phyloP scores from a whole-genome alignment of 2,329 filamentous ascomycete genomes.

The Hansfordia pulvinata region DNA sequence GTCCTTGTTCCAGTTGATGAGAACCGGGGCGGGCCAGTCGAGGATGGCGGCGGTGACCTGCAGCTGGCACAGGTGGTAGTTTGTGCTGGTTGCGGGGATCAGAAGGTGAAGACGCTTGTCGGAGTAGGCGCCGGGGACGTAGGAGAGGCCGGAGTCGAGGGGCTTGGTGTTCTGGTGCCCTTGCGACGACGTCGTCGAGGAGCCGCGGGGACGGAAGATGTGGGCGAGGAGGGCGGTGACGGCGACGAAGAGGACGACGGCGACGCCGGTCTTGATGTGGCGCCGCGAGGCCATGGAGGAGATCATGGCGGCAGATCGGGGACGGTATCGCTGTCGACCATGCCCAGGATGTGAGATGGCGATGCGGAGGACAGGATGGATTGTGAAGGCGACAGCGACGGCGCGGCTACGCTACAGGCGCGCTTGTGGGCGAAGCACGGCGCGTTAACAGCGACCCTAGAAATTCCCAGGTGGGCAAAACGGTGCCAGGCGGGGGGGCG shows the following conservation, averaged over 20 bases:
- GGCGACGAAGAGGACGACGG: slow-evolving; percentile 2
- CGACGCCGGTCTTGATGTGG: slow-evolving; percentile 1
- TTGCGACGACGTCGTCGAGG: background rate
- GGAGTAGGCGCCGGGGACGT: slow-evolving; percentile 1
- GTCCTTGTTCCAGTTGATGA: slow-evolving; percentile 2
- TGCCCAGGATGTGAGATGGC: too few relatives aligned
- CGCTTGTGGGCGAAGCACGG: too few relatives aligned
- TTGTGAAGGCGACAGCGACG: too few relatives aligned
- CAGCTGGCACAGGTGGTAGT: slow-evolving; percentile 4
- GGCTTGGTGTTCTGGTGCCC: too few relatives aligned
- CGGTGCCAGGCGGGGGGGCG: too few relatives aligned
- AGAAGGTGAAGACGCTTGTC: slow-evolving; percentile 2
- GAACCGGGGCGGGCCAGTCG: slow-evolving; percentile 2
- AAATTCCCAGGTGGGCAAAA: too few relatives aligned
- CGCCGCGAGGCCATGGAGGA: slow-evolving; percentile 1
- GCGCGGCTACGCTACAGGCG: too few relatives aligned
- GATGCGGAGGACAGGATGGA: too few relatives aligned
- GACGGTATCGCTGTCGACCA: background rate
- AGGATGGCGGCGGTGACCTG: slow-evolving; percentile 1
- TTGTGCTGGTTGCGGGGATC: slow-evolving; percentile 3
- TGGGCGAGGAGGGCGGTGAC: slow-evolving; percentile 1
- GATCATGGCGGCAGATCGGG: background rate
- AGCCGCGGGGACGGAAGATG: background rate
- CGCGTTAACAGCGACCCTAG: too few relatives aligned
- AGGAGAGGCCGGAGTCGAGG: too few relatives aligned